A percentile compares a stretch with the other conserved stretches of the same genome.
Evolutionary conservation across 2,329 filamentous ascomycete species (phyloP).

Genomic region (Parafenestella ontariensis): DNA sequence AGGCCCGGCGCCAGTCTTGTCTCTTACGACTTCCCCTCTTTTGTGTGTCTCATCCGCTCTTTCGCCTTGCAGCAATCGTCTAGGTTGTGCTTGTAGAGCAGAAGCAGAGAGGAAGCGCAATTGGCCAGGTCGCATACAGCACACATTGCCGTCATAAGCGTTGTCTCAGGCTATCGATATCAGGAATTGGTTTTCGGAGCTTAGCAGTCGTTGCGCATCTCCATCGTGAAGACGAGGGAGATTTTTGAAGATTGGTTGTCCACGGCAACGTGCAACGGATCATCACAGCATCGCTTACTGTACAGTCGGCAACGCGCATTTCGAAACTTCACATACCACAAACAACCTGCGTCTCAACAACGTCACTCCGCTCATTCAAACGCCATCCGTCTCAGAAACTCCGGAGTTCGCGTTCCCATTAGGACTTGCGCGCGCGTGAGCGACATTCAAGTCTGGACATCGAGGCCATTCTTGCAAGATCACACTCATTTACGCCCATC

Average conservation of each 20-base stretch:
- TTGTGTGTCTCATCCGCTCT: conserved; percentile 30
- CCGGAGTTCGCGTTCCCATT: conserved; percentile 10
- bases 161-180: not conserved
- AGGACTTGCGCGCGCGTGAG: conserved; percentile 7
- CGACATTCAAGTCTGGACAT: conserved; percentile 17
- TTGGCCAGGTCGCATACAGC: conserved; percentile 22
- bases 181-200: not conserved
- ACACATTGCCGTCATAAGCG: conserved; percentile 1
- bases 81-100: conserved; percentile 13
- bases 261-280: conserved; percentile 22
- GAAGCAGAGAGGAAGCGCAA: conserved; percentile 10
- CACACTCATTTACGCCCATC: conserved; percentile 7
- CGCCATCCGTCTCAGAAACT: conserved; percentile 35
- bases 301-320: conserved; percentile 15
- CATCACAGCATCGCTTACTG: conserved; percentile 14
- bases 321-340: conserved; percentile 27
- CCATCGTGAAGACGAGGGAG: not conserved
- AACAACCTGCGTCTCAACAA: conserved; percentile 36
- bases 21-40: conserved; percentile 23
- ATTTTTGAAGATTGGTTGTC: conserved; percentile 9
- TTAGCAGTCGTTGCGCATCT: conserved; percentile 1
- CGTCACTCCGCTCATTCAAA: conserved; percentile 26
- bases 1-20: conserved; percentile 34
- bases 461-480: conserved; percentile 12
- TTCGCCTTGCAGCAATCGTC: conserved; percentile 36